Base-by-base conservation (phyloP, 192 early-diverging fungal species). In the Coemansia sp. region DNA sequence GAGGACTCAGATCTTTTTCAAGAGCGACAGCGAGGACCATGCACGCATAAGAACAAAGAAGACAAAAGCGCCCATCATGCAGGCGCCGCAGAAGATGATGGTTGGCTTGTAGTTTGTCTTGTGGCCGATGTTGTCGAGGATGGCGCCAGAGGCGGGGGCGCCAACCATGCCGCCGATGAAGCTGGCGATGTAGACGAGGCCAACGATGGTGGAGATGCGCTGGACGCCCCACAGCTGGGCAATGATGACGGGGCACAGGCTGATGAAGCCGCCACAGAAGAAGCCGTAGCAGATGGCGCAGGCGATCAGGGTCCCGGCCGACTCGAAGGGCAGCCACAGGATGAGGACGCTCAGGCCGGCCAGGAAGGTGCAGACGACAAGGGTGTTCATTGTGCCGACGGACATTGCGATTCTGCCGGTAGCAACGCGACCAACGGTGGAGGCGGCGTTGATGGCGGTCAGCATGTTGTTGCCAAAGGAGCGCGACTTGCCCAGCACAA, bases 391-490 rank as follows among this genome's bases (percentile, higher is more conserved):
- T 54, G 85, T 84, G 22, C 89, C 89, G 4, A 81, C 37, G 3
- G 40, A 53, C 33, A 82, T 84, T 4, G 86, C 86, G 28, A 87
- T 57, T n/a, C 82, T 67, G 29, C 88, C 88, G 20, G 86, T 77
- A 1, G 76, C 59, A 64, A 90, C 83, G 28, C 87, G 83, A 22
- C 84, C 84, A 1, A 86, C 38, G 2, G 86, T 85, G 15, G 85
- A 86, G 10, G 79, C 67, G 22, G 79, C 89, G 42, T 82, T 84
- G 78, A 89, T 84, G 30, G 91, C 61, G 42, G 84, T 84, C 34
- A 90, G 62, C 37, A 89, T 67, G 20, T 83, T 68, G 3, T 84
- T 76, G 9, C 75, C 87, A 20, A 82, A 78, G 0, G 47, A 57
- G 0, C 33, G 25, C n/a, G 72, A 60, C 20, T 83, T 64, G 22